Conservation (phyloP, 805 yeast species). For the Lachancea kluyveri region DNA sequence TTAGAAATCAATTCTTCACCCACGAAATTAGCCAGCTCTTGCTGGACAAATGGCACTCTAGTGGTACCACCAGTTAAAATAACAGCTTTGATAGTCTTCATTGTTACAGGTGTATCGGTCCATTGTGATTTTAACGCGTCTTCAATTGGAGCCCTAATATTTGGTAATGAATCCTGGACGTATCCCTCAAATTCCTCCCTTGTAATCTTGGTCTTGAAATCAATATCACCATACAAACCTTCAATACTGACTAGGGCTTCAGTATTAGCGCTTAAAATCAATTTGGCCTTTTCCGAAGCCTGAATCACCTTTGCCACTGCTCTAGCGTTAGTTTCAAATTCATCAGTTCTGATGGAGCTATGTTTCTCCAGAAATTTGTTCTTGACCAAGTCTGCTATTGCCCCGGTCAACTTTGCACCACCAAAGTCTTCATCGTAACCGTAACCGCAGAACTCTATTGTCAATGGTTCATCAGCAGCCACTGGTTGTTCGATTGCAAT, state of each 20-base stretch:
- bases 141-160: conserved; percentile 49
- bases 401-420: conserved; percentile 67
- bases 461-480: conserved; percentile 35
- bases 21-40: conserved; percentile 44
- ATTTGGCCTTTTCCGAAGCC: conserved; percentile 84
- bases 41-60: conserved; percentile 83
- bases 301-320: conserved; percentile 65
- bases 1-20: conserved; percentile 63
- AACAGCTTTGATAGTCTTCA: conserved; percentile 50
- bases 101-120: conserved; percentile 20
- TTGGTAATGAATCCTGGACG: conserved; percentile 35
- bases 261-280: conserved; percentile 77
- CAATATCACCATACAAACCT: conserved; percentile 64
- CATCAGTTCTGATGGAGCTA: conserved; percentile 32
- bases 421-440: conserved; percentile 66
- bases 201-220: conserved; percentile 59
- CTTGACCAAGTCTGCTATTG: conserved; percentile 54
- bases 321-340: conserved; percentile 44
- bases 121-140: conserved; percentile 40
- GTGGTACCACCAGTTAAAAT: conserved; percentile 87
- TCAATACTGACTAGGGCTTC: conserved; percentile 79
- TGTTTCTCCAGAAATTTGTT: conserved; percentile 49
- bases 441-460: conserved; percentile 64
- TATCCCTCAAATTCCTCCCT: conserved; percentile 77
- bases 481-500: conserved; percentile 47